A percentile compares a stretch with the other conserved stretches of the same genome.
Evolutionary conservation across 2,329 filamentous ascomycete species (phyloP).

Genomic region (Neurospora sp.): DNA sequence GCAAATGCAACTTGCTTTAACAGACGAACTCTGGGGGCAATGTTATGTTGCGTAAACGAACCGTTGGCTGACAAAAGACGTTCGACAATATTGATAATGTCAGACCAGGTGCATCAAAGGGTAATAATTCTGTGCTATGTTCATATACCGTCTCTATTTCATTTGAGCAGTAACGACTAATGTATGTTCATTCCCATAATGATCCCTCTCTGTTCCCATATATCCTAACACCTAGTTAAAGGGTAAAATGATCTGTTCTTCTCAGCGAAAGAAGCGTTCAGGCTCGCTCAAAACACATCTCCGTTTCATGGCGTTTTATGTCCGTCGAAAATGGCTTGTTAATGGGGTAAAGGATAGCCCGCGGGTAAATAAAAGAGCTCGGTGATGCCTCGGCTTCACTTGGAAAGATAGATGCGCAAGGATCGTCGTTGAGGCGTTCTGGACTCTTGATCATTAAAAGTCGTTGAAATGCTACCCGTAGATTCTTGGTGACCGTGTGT

Average conservation of each 20-base stretch:
- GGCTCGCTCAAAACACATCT: neutral
- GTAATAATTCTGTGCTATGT: neutral
- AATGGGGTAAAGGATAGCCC: neutral
- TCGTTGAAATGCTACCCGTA: neutral
- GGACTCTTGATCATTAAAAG: neutral
- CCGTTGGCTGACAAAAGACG: neutral
- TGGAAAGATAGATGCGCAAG: neutral
- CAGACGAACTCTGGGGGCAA: neutral
- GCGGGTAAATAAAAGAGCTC: neutral
- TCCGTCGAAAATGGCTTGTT: neutral
- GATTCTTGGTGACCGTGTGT: neutral
- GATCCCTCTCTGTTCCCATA: neutral
- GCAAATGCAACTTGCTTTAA: neutral
- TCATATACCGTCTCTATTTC: neutral
- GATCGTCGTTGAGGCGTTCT: neutral
- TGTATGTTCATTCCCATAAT: neutral
- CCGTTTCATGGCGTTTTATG: neutral
- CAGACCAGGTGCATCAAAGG: neutral
- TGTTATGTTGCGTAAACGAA: neutral
- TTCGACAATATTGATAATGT: neutral
- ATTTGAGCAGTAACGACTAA: neutral
- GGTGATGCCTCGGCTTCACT: neutral
- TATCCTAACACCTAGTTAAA: neutral
- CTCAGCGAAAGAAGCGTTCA: neutral
- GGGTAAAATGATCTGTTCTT: neutral